A percentile compares a stretch with the other conserved stretches of the same genome.
Evolutionary conservation across 306 rosid species (phyloP).

Genomic region (Vigna radiata): DNA sequence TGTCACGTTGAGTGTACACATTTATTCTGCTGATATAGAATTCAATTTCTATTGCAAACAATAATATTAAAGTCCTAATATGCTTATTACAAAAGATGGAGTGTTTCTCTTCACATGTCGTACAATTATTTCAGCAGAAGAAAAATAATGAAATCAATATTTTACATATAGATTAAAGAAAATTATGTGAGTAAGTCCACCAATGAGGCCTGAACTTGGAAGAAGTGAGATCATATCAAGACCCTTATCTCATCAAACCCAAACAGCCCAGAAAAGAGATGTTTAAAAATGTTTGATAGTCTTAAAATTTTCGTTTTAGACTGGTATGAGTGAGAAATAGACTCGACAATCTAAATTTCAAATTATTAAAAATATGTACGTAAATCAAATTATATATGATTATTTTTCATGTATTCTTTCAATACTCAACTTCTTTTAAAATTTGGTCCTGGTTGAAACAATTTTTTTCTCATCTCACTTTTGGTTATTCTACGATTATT

Average conservation of each 20-base stretch:
- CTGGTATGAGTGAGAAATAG: constrained; percentile 4
- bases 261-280: constrained; percentile 10
- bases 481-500: too few relatives aligned
- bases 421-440: too few relatives aligned
- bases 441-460: too few relatives aligned
- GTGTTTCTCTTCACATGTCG: constrained; percentile 16
- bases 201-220: constrained; percentile 33
- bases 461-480: too few relatives aligned
- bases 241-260: constrained; percentile 14
- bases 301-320: constrained; percentile 23
- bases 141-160: constrained; percentile 36
- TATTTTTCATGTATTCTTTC: too few relatives aligned
- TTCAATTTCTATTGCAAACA: background rate
- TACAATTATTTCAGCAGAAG: constrained; percentile 21
- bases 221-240: constrained; percentile 32
- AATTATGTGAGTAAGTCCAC: constrained; percentile 5
- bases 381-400: constrained; percentile 9
- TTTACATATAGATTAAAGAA: constrained; percentile 1
- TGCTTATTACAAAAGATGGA: constrained; percentile 16
- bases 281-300: constrained; percentile 19
- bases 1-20: background rate
- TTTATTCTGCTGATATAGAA: background rate
- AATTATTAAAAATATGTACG: background rate
- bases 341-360: constrained; percentile 9
- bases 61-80: background rate